Conservation (phyloP, 306 rosid genomes). For the Gleditsia sinensis region DNA sequence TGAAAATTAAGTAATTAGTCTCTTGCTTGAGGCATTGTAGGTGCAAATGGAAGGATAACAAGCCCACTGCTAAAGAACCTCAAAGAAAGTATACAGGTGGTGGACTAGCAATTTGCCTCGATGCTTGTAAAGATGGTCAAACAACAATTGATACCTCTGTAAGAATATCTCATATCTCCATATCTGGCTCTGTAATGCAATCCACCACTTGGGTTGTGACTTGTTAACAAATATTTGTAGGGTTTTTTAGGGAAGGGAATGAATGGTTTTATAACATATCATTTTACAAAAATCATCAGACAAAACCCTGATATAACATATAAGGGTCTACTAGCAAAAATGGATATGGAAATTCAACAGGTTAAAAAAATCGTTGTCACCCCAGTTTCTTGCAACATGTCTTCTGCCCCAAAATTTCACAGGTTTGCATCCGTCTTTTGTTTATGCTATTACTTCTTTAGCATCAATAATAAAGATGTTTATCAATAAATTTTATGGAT, state of each 20-base stretch:
- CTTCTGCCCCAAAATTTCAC: slow-evolving; percentile 48
- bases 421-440: slow-evolving; percentile 41
- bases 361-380: slow-evolving; percentile 41
- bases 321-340: slow-evolving; percentile 35
- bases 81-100: slow-evolving; percentile 57
- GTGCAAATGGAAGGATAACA: slow-evolving; percentile 53
- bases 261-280: slow-evolving; percentile 78
- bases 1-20: too few species aligned
- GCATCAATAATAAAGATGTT: too few species aligned
- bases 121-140: slow-evolving; percentile 77
- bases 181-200: not conserved
- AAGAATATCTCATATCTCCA: not conserved
- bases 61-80: slow-evolving; percentile 57
- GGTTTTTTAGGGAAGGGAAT: slow-evolving; percentile 52
- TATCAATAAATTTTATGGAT: too few species aligned
- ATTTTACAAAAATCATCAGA: slow-evolving; percentile 42
- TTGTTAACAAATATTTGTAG: slow-evolving; percentile 35
- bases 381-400: slow-evolving; percentile 35
- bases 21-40: slow-evolving; percentile 35
- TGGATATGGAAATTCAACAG: slow-evolving; percentile 33
- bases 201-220: slow-evolving; percentile 17
- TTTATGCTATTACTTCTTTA: not conserved
- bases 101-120: slow-evolving; percentile 64
- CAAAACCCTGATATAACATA: slow-evolving; percentile 45
- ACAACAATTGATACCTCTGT: slow-evolving; percentile 72